Base-by-base conservation (phyloP, 441 rosid genomes). In the Euphorbia corollata region DNA sequence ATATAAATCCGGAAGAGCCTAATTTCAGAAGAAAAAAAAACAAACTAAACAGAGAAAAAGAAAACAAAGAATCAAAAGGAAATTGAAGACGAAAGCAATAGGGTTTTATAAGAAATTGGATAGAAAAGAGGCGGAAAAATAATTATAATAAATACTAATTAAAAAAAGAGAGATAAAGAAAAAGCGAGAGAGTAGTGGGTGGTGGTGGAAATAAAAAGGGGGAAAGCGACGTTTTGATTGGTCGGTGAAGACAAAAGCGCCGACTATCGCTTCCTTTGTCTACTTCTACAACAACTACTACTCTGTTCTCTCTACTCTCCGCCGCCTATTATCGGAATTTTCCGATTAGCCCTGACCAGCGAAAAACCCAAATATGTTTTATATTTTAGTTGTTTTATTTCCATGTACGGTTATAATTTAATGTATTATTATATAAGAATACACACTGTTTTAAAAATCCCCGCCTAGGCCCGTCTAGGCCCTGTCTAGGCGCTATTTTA, bases 221-320 rank as follows among this genome's bases (percentile, higher is more conserved):
- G 65, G 74, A 82, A 68, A 79, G 70, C 45, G 82, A 79, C 77
- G 78, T 38, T 59, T 80, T 75, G 74, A 79, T 75, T 85, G 92
- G 95, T 83, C 88, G 95, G 89, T 84, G 84, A 59, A 70, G 83
- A 79, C 77, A 78, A 53, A 11, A 76, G 82, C 95, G 95, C 92
- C 92, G 88, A 90, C 95, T 82, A 62, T 79, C 54, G 78, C 81
- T 80, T 83, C 76, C 74, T 67, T 80, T 79, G 77, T 81, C 75
- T 63, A 59, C 73, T 59, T 30, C 64, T 41, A 9, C 18, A 1
- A 18, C 36, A 16, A 4, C 57, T 30, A 30, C 55, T 23, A 10
- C 5, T 64, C 8, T 10, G 5, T 19, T 0, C 5, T 2, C 4
- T 32, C 36, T 54, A 22, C 4, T 13, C 32, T 20, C 22, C 23